Conservation (phyloP, 164 flowering plant genomes). For the Stephania japonica region DNA sequence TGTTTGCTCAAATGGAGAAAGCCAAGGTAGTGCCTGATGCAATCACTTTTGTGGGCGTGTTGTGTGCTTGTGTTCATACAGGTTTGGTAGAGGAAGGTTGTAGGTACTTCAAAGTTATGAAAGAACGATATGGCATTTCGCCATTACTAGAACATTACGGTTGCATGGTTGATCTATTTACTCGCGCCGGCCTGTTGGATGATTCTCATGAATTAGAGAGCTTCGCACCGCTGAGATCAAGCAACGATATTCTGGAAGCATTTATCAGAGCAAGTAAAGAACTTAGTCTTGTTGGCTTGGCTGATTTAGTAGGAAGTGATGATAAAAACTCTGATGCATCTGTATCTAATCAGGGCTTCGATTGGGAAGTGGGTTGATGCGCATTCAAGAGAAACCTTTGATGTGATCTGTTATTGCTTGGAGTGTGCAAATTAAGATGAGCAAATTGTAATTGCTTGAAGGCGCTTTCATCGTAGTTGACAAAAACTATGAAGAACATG, state of each 20-base stretch:
- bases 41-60: constrained; percentile 51
- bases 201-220: constrained; percentile 16
- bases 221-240: constrained; percentile 2
- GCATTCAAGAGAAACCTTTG: background rate
- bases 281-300: constrained; percentile 8
- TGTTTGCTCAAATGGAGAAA: constrained; percentile 46
- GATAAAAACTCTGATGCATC: background rate
- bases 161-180: constrained; percentile 38
- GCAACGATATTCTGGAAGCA: constrained; percentile 13
- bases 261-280: constrained; percentile 14
- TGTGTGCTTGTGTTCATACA: constrained; percentile 49
- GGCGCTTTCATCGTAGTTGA: background rate
- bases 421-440: no score
- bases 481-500: background rate
- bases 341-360: background rate
- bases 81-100: constrained; percentile 29
- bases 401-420: no score
- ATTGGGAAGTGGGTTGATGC: constrained; percentile 15
- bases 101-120: constrained; percentile 40
- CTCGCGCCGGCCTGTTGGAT: constrained; percentile 21
- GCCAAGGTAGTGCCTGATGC: constrained; percentile 43
- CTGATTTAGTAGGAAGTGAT: background rate
- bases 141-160: constrained; percentile 41
- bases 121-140: constrained; percentile 31
- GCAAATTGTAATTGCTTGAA: background rate